Base-by-base conservation (phyloP, 257 asterid species). In the Capsicum baccatum region DNA sequence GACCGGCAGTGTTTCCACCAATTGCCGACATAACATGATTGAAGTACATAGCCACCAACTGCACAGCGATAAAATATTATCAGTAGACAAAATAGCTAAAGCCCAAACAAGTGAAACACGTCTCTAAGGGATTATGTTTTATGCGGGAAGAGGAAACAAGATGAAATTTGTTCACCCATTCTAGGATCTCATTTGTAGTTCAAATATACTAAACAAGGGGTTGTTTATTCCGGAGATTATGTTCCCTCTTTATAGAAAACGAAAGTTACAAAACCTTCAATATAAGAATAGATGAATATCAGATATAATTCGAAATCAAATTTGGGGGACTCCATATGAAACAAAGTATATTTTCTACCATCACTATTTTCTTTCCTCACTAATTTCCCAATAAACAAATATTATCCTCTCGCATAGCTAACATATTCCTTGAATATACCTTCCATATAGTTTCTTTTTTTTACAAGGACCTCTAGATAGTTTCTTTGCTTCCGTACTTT, bases 21-120 rank as follows among this genome's bases (percentile, higher is more conserved):
- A 97, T 94, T 79, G 98, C 98, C 42, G 97, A 91, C 99, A 97
- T 95, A 47, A 97, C 99, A 78, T 95, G 98, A 87, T 97, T 97
- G 68, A 97, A 97, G 90, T 84, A 97, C n/a, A 94, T 93, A 44
- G 99, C 99, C 84, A 97, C 99, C 13, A 98, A 91, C 98, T 97
- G 95, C 86, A 86, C 39, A 9, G n/a, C 12, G n/a, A 52, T 55
- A 54, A 26, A 21, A 54, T 14, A 54, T 54, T 21, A 52, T 78
- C 50, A 76, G 63, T 8, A 52, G 63, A 52, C 48, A 52, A 47
- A 35, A 37, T 13, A 76, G 26, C 48, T 52, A 52, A 47, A 76
- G 63, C 81, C 42, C 81, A 52, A 52, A 76, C 15, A 52, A 76
- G 81, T 52, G 3, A 14, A 52, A 26, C 26, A 12, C 4, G 37